Evolutionary conservation across 2,329 filamentous ascomycete species (phyloP).

Genomic region (Graphilbum fragrans): DNA sequence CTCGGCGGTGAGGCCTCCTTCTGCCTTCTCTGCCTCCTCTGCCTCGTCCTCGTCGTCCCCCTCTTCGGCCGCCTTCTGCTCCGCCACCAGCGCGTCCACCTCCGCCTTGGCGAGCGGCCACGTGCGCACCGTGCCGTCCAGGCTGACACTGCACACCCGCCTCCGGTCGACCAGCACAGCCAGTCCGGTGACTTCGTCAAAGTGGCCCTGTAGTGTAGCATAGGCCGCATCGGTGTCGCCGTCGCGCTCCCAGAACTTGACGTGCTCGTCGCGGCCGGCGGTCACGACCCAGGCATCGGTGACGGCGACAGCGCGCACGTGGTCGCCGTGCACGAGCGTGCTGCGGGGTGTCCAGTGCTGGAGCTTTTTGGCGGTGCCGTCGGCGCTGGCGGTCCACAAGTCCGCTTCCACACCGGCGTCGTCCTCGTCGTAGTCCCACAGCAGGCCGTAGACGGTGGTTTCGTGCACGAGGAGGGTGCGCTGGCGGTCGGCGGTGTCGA

Average conservation of each 20-base stretch:
- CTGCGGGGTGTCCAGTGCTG: constrained; percentile 58
- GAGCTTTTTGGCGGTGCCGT: constrained; percentile 79
- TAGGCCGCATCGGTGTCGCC: constrained; percentile 38
- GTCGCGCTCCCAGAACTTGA: constrained; percentile 73
- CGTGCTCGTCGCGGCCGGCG: constrained; percentile 79
- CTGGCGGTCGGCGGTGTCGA: constrained; percentile 14
- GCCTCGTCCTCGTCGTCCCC: constrained; percentile 45
- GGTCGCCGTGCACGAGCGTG: constrained; percentile 69
- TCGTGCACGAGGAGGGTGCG: constrained; percentile 65
- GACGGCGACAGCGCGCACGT: constrained; percentile 72
- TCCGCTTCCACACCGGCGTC: constrained; percentile 49
- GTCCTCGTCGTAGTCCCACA: constrained; percentile 43
- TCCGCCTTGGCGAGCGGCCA: constrained; percentile 62
- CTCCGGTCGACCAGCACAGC: constrained; percentile 44
- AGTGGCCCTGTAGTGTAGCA: constrained; percentile 72
- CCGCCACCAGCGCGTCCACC: constrained; percentile 36
- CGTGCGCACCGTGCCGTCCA: constrained; percentile 76
- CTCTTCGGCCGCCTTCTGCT: constrained; percentile 37
- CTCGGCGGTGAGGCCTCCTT: constrained; percentile 61
- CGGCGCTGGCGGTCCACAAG: constrained; percentile 86
- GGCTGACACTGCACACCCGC: constrained; percentile 66
- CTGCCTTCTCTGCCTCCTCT: constrained; percentile 15
- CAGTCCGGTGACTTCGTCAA: constrained; percentile 81
- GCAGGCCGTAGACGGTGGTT: constrained; percentile 74
- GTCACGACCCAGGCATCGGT: constrained; percentile 72